These are phyloP conservation scores for Yamadazyma diddensiae DNA, from an alignment of 1,139 yeast species.

Conservation along the genomic window DNA sequence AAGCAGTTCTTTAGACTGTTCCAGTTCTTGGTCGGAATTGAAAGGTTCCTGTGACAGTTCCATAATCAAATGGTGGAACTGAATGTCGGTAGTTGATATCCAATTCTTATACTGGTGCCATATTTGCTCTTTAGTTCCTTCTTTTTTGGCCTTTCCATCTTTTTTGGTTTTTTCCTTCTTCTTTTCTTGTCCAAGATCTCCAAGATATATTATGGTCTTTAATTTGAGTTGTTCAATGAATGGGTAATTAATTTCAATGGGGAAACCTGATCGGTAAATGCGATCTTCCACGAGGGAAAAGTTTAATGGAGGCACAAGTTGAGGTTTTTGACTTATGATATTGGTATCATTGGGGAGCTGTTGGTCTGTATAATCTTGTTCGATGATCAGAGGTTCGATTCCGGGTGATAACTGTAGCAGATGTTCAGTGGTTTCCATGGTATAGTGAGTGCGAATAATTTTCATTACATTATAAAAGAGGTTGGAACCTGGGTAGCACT, in stretches of 20 bases:
- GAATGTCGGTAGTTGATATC: slow-evolving; percentile 56
- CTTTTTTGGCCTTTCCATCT: slow-evolving; percentile 19
- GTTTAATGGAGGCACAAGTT: slow-evolving; percentile 81
- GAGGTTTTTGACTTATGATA: slow-evolving; percentile 7
- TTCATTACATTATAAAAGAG: slow-evolving; percentile 22
- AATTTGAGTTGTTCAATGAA: slow-evolving; percentile 69
- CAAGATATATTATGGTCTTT: slow-evolving; percentile 79
- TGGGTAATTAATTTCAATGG: slow-evolving; percentile 79
- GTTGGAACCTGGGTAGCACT: slow-evolving; percentile 36
- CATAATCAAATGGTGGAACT: slow-evolving; percentile 61
- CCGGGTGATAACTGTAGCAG: not conserved
- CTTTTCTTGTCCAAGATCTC: slow-evolving; percentile 52
- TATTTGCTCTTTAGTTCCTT: slow-evolving; percentile 38
- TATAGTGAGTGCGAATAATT: slow-evolving; percentile 1
- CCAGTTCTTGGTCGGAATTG: slow-evolving; percentile 45
- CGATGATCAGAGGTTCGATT: too few species aligned
- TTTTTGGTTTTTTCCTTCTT: slow-evolving; percentile 20
- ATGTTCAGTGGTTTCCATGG: not conserved
- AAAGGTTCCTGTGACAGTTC: slow-evolving; percentile 76
- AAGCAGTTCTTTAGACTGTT: slow-evolving; percentile 46
- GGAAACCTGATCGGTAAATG: slow-evolving; percentile 90
- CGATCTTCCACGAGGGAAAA: slow-evolving; percentile 86
- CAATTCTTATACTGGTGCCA: slow-evolving; percentile 56
- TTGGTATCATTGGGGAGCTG: not conserved
- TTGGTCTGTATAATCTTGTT: too few species aligned